These are phyloP conservation scores for Saprolegnia parasitica DNA, from an alignment of 352 stramenopile genomes.

Conservation along the genomic window DNA sequence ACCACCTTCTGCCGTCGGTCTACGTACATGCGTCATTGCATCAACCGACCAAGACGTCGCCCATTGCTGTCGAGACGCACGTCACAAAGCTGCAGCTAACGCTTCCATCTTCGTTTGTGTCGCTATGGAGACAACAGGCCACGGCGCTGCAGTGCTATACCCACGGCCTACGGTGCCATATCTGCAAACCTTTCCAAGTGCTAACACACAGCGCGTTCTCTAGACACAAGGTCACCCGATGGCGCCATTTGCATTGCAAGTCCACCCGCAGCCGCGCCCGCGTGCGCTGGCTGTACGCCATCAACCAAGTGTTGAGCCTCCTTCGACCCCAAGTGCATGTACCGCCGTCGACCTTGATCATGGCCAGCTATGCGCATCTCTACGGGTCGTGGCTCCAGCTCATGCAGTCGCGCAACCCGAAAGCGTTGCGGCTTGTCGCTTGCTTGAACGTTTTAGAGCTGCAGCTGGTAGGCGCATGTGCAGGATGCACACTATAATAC, in stretches of 20 bases:
- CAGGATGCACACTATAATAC: neutral
- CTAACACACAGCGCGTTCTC: too few relatives aligned
- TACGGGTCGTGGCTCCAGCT: slow-evolving; percentile 8
- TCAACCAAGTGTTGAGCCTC: neutral
- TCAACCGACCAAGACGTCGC: neutral
- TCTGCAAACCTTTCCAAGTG: too few relatives aligned
- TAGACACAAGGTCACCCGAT: slow-evolving; percentile 14
- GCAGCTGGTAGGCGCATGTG: slow-evolving; percentile 8
- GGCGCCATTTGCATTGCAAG: slow-evolving; percentile 2
- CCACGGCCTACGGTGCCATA: neutral
- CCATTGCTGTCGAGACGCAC: neutral
- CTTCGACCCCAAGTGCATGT: neutral
- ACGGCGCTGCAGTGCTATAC: neutral
- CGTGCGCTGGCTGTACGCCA: neutral
- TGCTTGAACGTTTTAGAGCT: slow-evolving; percentile 7
- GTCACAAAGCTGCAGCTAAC: neutral
- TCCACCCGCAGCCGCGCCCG: neutral
- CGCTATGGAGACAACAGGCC: neutral
- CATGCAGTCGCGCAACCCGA: neutral
- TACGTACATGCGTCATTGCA: neutral
- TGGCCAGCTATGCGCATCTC: slow-evolving; percentile 8
- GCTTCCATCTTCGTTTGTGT: neutral
- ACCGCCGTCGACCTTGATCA: neutral
- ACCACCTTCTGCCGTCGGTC: neutral
- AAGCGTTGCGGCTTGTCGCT: neutral